Conservation (phyloP, 202 grass and related monocot species). For the Eragrostis tef region DNA sequence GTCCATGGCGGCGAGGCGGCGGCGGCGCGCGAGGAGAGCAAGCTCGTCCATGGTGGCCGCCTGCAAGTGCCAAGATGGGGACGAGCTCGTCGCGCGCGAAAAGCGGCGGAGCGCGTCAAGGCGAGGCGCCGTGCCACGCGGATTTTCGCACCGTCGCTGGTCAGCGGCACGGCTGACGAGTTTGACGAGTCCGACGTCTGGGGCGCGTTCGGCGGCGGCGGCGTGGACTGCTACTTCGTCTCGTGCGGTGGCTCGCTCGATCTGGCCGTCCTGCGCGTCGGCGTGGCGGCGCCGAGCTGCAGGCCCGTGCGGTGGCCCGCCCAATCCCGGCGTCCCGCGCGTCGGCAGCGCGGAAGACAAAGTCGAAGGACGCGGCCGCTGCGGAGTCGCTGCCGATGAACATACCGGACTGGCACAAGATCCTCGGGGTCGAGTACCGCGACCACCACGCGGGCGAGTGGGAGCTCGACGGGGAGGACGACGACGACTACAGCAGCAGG, state of each 20-base stretch:
- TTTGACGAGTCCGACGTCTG: conserved; percentile 73
- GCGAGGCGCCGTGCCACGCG: too few species aligned
- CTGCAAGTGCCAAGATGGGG: too few species aligned
- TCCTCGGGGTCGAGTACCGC: conserved; percentile 64
- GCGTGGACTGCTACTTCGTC: conserved; percentile 9
- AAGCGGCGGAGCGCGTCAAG: too few species aligned
- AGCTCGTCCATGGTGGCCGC: too few species aligned
- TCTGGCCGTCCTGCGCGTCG: conserved; percentile 32
- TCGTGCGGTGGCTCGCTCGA: not conserved
- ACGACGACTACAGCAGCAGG: conserved; percentile 27
- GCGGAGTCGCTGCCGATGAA: conserved; percentile 71
- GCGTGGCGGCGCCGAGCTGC: conserved; percentile 21
- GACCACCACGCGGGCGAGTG: conserved; percentile 48
- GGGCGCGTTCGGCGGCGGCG: conserved; percentile 44
- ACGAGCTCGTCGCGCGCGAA: too few species aligned
- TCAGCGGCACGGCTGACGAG: conserved; percentile 49
- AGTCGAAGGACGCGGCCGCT: too few species aligned
- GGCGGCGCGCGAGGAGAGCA: too few species aligned
- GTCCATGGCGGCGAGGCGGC: too few species aligned
- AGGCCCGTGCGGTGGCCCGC: too few species aligned
- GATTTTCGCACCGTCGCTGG: conserved; percentile 59
- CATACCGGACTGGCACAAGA: conserved; percentile 95
- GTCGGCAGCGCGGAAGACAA: too few species aligned
- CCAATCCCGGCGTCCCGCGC: too few species aligned
- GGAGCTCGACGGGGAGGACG: conserved; percentile 46